A percentile compares a stretch with the other conserved stretches of the same genome.
Evolutionary conservation across 345 rosid genomes (phyloP).

Genomic region (Acer campestre): DNA sequence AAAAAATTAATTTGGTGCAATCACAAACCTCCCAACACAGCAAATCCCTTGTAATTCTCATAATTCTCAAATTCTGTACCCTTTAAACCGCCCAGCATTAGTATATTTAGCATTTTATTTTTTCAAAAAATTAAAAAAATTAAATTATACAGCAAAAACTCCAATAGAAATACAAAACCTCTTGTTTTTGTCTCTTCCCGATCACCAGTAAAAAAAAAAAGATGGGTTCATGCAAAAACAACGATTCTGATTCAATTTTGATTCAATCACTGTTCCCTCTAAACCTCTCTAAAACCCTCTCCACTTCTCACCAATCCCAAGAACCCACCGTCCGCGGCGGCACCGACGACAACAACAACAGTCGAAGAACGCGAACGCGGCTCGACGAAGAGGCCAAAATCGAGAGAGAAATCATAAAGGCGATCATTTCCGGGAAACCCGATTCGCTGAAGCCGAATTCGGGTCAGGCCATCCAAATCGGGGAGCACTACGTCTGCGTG

Average conservation of each 20-base stretch:
- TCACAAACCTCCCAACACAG: too few species aligned
- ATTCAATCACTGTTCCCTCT: neutral
- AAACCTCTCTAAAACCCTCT: neutral
- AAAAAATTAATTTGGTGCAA: too few species aligned
- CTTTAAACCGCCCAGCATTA: neutral
- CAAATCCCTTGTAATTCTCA: too few species aligned
- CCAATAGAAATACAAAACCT: neutral
- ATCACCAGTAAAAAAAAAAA: conserved; percentile 7
- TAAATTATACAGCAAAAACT: neutral
- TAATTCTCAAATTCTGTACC: neutral
- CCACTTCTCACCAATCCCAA: neutral
- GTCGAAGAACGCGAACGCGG: neutral
- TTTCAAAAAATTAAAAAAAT: neutral
- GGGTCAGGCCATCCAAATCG: conserved; percentile 16
- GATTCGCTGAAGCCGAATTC: conserved; percentile 22
- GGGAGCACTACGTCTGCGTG: conserved; percentile 18
- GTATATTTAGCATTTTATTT: too few species aligned
- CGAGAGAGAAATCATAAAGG: conserved; percentile 14
- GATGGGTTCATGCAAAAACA: conserved; percentile 9
- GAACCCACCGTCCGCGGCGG: neutral
- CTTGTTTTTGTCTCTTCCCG: neutral
- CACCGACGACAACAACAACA: neutral
- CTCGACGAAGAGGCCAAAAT: conserved; percentile 12
- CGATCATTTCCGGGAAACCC: neutral
- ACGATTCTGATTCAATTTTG: conserved; percentile 5